Base-by-base conservation (phyloP, 192 early-diverging fungal species). In the Backusella tarrabulga region DNA sequence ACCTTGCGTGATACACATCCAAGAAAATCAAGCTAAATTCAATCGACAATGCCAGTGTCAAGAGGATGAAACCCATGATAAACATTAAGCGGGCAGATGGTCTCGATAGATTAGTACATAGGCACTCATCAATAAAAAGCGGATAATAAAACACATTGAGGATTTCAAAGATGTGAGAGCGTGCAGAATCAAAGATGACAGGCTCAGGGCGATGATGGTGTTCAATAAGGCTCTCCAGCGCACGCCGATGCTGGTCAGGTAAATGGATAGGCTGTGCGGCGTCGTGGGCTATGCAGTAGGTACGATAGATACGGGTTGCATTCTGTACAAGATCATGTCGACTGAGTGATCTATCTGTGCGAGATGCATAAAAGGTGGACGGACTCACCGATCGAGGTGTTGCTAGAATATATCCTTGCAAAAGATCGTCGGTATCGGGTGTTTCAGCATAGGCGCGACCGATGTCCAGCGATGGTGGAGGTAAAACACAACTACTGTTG, bases 91-190 rank as follows among this genome's bases (percentile, higher is more conserved):
- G 68, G 0, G 78, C 67, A 42, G 76, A 36, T 9, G 40, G 35
- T 3, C 29, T 35, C 3, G 80, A 75, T 2, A 86, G 26, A 54
- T 86, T 86, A 12, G 75, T 86, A 40, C 80, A 79, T 32, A 84
- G 72, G 11, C 80, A 72, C 1, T 76, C 46, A 54, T 86, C 78
- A 7, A 86, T 68, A 74, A 86, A 86, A 68, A 78, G 73, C 9
- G 83, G 78, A 60, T 84, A 86, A 71, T 78, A 86, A 63, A 84
- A 80, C 32, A 84, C 78, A 60, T 84, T 84, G 78, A 86, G 79
- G 12, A 86, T 77, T 52, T 86, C 83, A 75, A 80, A 84, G 14
- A 84, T 79, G 44, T 86, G 81, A n/a, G 75, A 50, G 34, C 80
- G 74, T 11, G 85, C 75, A 21, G 83, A 80, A 67, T 84, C 84